phyloP scores from a whole-genome alignment of 495 filamentous ascomycete species.

The Hypoxylon intermedium region DNA sequence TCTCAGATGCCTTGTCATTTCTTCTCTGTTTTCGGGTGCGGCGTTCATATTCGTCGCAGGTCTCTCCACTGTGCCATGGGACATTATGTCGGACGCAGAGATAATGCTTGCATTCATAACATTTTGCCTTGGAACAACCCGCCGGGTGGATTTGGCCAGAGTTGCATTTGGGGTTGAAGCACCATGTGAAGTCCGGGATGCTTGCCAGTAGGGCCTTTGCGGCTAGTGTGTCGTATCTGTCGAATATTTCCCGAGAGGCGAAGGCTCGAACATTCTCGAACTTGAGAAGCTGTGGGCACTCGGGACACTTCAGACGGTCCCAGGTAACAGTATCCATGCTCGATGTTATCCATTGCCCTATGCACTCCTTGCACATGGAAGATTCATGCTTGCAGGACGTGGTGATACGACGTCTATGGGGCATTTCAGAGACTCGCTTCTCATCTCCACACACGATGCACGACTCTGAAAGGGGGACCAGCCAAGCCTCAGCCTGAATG shows the following conservation, averaged over 20 bases:
- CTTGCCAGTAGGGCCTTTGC: conserved; percentile 41
- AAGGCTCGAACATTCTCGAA: conserved; percentile 45
- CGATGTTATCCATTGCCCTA: conserved; percentile 45
- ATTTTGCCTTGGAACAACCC: conserved; percentile 49
- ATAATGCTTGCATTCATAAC: conserved; percentile 44
- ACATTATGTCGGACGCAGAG: conserved; percentile 55
- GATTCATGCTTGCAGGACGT: conserved; percentile 44
- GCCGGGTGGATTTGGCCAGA: conserved; percentile 52
- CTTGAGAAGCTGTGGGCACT: conserved; percentile 47
- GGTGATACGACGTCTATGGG: conserved; percentile 39
- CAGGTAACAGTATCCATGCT: conserved; percentile 43
- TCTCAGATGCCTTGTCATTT: conserved; percentile 49
- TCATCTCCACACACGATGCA: conserved; percentile 51
- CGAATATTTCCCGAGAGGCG: conserved; percentile 42
- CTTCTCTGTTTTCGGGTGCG: conserved; percentile 39
- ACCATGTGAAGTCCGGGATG: conserved; percentile 51
- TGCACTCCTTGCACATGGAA: conserved; percentile 47
- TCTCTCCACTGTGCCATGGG: conserved; percentile 56
- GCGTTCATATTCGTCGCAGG: conserved; percentile 56
- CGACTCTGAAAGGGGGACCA: conserved; percentile 39
- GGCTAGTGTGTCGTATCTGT: conserved; percentile 44
- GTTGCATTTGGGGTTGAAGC: conserved; percentile 49
- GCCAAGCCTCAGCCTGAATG: conserved; percentile 45
- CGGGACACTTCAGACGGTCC: conserved; percentile 49
- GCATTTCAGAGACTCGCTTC: conserved; percentile 46